Conservation (phyloP, 1,284 basidiomycete species). For the Ustilago hordei region DNA sequence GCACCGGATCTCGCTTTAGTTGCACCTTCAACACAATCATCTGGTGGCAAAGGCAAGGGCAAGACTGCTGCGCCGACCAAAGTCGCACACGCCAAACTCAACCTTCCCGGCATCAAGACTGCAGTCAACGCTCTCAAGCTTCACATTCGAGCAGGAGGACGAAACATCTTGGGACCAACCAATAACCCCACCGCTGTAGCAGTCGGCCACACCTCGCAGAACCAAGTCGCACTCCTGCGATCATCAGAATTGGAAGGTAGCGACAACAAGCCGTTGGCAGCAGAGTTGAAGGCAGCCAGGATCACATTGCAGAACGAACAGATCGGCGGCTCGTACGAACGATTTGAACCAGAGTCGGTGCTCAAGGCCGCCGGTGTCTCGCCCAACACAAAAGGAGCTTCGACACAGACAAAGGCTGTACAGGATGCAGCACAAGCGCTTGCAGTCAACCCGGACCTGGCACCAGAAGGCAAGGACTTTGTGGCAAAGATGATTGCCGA, state of each 20-base stretch:
- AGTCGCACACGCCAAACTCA: conserved; percentile 19
- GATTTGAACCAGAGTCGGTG: conserved; percentile 14
- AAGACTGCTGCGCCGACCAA: conserved; percentile 26
- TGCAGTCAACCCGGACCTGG: conserved; percentile 30
- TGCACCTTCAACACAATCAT: conserved; percentile 18
- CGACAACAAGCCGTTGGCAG: conserved; percentile 31
- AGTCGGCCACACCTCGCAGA: conserved; percentile 16
- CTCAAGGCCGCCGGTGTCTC: conserved; percentile 29
- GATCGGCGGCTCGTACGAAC: conserved; percentile 40
- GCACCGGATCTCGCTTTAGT: conserved; percentile 21
- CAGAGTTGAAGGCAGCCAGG: conserved; percentile 33
- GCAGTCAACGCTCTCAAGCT: conserved; percentile 47
- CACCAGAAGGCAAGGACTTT: conserved; percentile 31
- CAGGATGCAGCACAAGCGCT: conserved; percentile 41
- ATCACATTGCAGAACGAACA: conserved; percentile 35
- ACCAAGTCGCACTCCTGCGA: conserved; percentile 2
- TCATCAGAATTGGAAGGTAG: conserved; percentile 1
- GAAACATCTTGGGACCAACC: conserved; percentile 33
- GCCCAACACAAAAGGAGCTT: not conserved
- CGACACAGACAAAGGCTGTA: conserved; percentile 16
- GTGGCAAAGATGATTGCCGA: conserved; percentile 34
- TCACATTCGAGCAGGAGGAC: conserved; percentile 36
- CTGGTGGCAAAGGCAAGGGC: conserved; percentile 34
- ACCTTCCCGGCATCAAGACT: conserved; percentile 40
- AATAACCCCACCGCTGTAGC: conserved; percentile 34